A percentile compares a stretch with the other conserved stretches of the same genome.
phyloP scores from a whole-genome alignment of 495 filamentous ascomycete genomes.

The Aspergillus conjunctus region DNA sequence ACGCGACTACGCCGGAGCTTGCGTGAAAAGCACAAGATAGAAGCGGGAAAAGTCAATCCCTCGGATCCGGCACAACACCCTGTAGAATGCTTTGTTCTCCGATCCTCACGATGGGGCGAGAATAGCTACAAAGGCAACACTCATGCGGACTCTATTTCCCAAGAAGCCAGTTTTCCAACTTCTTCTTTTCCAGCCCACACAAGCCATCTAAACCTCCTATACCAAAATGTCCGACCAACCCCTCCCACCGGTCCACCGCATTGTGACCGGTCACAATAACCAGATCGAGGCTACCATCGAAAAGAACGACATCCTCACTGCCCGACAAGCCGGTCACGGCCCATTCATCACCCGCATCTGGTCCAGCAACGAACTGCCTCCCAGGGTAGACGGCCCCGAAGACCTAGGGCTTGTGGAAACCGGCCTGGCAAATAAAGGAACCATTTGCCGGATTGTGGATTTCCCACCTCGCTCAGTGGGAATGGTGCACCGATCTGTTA shows the following conservation, averaged over 20 bases:
- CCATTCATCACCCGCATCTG: conserved; percentile 6
- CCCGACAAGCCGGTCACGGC: not conserved
- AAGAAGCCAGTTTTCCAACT: not conserved
- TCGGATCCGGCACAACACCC: too few relatives aligned
- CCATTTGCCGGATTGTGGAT: not conserved
- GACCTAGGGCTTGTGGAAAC: not conserved
- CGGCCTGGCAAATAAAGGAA: not conserved
- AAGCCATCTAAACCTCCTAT: not conserved
- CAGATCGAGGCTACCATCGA: not conserved
- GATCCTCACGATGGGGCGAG: too few relatives aligned
- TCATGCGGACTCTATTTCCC: too few relatives aligned
- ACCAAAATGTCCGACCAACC: not conserved
- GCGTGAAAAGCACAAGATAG: too few relatives aligned
- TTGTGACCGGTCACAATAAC: conserved; percentile 13
- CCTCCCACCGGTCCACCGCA: conserved; percentile 4
- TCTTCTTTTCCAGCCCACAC: not conserved
- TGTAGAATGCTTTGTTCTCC: too few relatives aligned
- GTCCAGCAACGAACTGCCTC: not conserved
- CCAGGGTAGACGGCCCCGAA: not conserved
- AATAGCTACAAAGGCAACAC: too few relatives aligned
- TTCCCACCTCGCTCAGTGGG: conserved; percentile 7
- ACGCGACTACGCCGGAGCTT: too few relatives aligned
- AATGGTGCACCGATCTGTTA: conserved; percentile 12
- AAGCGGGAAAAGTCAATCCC: too few relatives aligned
- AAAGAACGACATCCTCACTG: not conserved